Conservation (phyloP, 139 green algal species). For the Prasinococcaceae sp. region DNA sequence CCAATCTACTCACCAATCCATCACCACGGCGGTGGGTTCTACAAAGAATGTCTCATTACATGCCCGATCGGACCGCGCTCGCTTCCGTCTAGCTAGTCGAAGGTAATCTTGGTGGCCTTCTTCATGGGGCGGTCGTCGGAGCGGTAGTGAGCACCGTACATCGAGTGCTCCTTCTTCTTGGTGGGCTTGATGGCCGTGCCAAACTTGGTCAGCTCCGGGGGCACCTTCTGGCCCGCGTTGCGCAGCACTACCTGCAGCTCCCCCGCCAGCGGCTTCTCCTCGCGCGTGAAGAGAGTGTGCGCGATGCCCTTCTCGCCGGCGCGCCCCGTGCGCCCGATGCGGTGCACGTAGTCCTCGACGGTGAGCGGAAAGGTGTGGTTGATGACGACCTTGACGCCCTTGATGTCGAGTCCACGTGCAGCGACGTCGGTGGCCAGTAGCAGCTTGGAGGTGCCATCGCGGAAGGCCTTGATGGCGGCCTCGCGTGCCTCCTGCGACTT, state of each 20-base stretch:
- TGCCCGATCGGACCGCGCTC: too few relatives aligned
- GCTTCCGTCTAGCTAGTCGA: constrained; percentile 47
- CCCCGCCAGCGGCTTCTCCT: constrained; percentile 48
- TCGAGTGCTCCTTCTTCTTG: constrained; percentile 69
- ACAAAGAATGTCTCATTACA: too few relatives aligned
- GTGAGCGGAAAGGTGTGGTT: constrained; percentile 96
- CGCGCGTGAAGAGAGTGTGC: constrained; percentile 69
- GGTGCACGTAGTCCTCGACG: constrained; percentile 94
- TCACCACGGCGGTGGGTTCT: too few relatives aligned
- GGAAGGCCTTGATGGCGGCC: constrained; percentile 44
- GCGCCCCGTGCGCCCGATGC: constrained; percentile 84
- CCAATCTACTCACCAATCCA: too few relatives aligned
- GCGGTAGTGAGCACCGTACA: constrained; percentile 82
- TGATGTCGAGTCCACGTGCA: constrained; percentile 18
- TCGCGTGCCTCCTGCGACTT: constrained; percentile 66
- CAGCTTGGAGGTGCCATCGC: constrained; percentile 58
- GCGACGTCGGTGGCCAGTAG: constrained; percentile 84
- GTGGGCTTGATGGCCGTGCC: constrained; percentile 88
- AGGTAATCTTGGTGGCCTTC: constrained; percentile 79
- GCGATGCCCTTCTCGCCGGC: constrained; percentile 75
- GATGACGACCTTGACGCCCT: constrained; percentile 69
- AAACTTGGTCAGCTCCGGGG: constrained; percentile 69
- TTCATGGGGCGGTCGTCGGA: constrained; percentile 62
- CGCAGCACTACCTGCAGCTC: constrained; percentile 92
- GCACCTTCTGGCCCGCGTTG: constrained; percentile 73